These are phyloP conservation scores for Ustilago esculenta DNA, from an alignment of 1,284 basidiomycete genomes.

Conservation along the genomic window DNA sequence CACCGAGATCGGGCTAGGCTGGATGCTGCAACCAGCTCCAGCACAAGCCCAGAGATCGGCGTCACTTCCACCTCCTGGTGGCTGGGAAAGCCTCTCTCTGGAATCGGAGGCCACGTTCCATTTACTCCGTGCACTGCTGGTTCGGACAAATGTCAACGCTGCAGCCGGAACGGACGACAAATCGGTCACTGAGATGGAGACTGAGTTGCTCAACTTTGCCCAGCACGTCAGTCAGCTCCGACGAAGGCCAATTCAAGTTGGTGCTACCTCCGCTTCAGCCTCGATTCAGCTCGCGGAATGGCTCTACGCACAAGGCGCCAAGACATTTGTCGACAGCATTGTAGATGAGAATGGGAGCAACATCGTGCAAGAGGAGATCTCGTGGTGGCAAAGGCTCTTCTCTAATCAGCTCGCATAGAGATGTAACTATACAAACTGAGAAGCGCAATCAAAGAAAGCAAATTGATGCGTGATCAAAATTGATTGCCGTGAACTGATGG, in stretches of 20 bases:
- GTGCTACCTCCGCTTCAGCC: constrained; percentile 2
- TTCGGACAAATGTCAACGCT: constrained; percentile 11
- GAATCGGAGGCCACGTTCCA: constrained; percentile 32
- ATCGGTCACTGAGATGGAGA: constrained; percentile 5
- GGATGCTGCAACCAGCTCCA: constrained; percentile 32
- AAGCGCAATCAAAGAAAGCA: neutral
- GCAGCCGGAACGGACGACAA: neutral
- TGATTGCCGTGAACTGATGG: constrained; percentile 22
- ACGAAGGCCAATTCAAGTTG: constrained; percentile 22
- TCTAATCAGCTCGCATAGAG: constrained; percentile 10
- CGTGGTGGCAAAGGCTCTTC: constrained; percentile 36
- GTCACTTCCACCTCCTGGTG: constrained; percentile 25
- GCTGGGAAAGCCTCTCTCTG: constrained; percentile 46
- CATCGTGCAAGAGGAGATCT: constrained; percentile 18
- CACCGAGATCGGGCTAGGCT: constrained; percentile 47
- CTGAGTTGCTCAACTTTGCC: constrained; percentile 11
- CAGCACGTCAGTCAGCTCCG: constrained; percentile 26
- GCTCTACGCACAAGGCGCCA: constrained; percentile 28
- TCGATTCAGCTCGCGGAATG: constrained; percentile 22
- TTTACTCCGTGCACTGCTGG: constrained; percentile 30
- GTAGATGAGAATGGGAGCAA: constrained; percentile 31
- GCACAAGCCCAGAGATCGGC: constrained; percentile 4
- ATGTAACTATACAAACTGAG: neutral
- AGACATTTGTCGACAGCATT: constrained; percentile 30
- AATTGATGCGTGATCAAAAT: constrained; percentile 9